A percentile compares a stretch with the other conserved stretches of the same genome.
These are phyloP conservation scores for Leccinum boreale DNA, from an alignment of 768 basidiomycete species.

Conservation along the genomic window DNA sequence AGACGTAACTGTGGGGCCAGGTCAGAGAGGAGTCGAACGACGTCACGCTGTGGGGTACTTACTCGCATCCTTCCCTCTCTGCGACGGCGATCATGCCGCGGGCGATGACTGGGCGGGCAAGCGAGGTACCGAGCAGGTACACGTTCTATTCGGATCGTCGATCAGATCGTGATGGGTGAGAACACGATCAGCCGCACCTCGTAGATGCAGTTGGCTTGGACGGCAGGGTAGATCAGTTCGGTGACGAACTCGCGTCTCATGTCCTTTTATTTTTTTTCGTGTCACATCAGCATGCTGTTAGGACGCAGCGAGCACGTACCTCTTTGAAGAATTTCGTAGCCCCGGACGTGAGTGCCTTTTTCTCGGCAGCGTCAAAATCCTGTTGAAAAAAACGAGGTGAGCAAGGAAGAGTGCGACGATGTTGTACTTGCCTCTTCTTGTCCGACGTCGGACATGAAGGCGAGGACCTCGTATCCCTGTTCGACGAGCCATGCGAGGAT, in stretches of 20 bases:
- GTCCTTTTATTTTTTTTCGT: conserved; percentile 52
- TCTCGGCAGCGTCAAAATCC: conserved; percentile 91
- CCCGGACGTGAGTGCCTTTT: conserved; percentile 86
- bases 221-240: conserved; percentile 95
- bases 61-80: conserved; percentile 93
- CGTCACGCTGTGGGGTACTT: conserved; percentile 30
- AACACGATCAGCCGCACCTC: conserved; percentile 52
- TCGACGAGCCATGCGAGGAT: conserved; percentile 99
- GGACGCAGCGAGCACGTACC: conserved; percentile 40
- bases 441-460: conserved; percentile 96
- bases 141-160: conserved; percentile 56
- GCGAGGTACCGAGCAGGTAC: conserved; percentile 95
- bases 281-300: background rate
- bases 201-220: conserved; percentile 98
- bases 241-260: conserved; percentile 92
- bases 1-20: conserved; percentile 66
- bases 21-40: background rate
- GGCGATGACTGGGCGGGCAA: conserved; percentile 97
- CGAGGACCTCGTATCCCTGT: conserved; percentile 93
- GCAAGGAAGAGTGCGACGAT: background rate
- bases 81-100: conserved; percentile 98
- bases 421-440: conserved; percentile 69
- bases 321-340: conserved; percentile 96
- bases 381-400: conserved; percentile 28
- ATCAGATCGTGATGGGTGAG: background rate